phyloP scores from a whole-genome alignment of 768 basidiomycete species.

The Pholiota conissans region DNA sequence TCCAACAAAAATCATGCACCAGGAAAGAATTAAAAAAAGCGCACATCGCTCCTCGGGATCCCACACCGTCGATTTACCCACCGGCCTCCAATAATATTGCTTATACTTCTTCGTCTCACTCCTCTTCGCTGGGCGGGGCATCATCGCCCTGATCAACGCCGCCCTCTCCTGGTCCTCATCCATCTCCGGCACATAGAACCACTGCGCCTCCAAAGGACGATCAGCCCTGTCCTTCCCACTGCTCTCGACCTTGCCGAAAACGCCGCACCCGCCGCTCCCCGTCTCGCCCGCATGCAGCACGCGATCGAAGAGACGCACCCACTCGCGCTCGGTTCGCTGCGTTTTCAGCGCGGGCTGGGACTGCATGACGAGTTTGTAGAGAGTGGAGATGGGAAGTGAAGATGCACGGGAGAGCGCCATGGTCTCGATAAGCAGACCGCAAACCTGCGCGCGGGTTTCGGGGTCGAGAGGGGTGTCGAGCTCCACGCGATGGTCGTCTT shows the following conservation, averaged over 20 bases:
- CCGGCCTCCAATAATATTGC: slow-evolving; percentile 79
- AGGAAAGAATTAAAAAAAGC: neutral
- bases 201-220: slow-evolving; percentile 57
- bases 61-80: slow-evolving; percentile 73
- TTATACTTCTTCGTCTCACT: slow-evolving; percentile 82
- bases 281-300: slow-evolving; percentile 49
- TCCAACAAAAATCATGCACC: neutral
- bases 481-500: neutral
- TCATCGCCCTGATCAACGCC: slow-evolving; percentile 62
- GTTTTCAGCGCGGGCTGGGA: slow-evolving; percentile 51
- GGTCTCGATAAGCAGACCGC: slow-evolving; percentile 69
- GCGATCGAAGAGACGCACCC: slow-evolving; percentile 47
- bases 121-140: slow-evolving; percentile 74
- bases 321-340: slow-evolving; percentile 42
- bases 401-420: slow-evolving; percentile 77
- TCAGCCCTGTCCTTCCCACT: slow-evolving; percentile 57
- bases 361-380: slow-evolving; percentile 53
- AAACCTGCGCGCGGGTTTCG: slow-evolving; percentile 40
- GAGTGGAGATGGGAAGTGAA: slow-evolving; percentile 54
- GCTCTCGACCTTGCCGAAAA: slow-evolving; percentile 74
- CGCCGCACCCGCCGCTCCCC: slow-evolving; percentile 43
- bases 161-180: slow-evolving; percentile 76
- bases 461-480: slow-evolving; percentile 8
- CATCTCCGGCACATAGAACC: slow-evolving; percentile 76
- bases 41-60: slow-evolving; percentile 66